Conservation (phyloP, 441 rosid species). For the Erodium chrysanthum region DNA sequence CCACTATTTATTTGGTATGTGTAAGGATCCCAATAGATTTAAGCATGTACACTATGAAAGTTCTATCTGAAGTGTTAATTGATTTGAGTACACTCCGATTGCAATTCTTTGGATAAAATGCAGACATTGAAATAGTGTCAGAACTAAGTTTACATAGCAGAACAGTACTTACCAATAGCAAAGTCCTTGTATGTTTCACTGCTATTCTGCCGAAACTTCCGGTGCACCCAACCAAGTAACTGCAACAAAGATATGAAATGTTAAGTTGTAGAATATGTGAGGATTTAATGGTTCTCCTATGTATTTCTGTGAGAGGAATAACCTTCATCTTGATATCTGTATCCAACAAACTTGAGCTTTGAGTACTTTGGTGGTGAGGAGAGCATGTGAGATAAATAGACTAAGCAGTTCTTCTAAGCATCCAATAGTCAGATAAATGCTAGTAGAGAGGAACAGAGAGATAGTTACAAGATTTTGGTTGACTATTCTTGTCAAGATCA, state of each 20-base stretch:
- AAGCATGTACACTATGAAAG: not conserved
- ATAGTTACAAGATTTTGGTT: slow-evolving; percentile 45
- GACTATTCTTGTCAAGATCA: slow-evolving; percentile 33
- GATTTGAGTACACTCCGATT: not conserved
- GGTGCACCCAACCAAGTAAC: slow-evolving; percentile 85
- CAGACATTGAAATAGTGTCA: not conserved
- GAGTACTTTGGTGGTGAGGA: slow-evolving; percentile 12
- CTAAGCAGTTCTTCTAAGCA: slow-evolving; percentile 18
- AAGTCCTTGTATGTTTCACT: slow-evolving; percentile 51
- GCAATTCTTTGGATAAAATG: not conserved
- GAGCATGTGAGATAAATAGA: slow-evolving; percentile 16
- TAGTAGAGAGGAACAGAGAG: slow-evolving; percentile 46
- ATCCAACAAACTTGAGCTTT: slow-evolving; percentile 10
- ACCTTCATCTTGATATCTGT: slow-evolving; percentile 45
- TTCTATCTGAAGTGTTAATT: not conserved
- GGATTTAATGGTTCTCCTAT: not conserved
- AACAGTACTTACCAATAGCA: slow-evolving; percentile 37
- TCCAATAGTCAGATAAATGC: slow-evolving; percentile 25
- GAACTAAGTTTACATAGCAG: slow-evolving; percentile 7
- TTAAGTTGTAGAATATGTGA: slow-evolving; percentile 7
- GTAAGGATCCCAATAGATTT: not conserved
- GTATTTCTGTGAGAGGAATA: slow-evolving; percentile 9
- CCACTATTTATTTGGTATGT: not conserved
- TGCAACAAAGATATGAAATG: slow-evolving; percentile 27
- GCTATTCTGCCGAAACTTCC: slow-evolving; percentile 55